A percentile compares a stretch with the other conserved stretches of the same genome.
Conservation (phyloP, 2,329 filamentous ascomycete species). For the Cladosporium cucumerinum region DNA sequence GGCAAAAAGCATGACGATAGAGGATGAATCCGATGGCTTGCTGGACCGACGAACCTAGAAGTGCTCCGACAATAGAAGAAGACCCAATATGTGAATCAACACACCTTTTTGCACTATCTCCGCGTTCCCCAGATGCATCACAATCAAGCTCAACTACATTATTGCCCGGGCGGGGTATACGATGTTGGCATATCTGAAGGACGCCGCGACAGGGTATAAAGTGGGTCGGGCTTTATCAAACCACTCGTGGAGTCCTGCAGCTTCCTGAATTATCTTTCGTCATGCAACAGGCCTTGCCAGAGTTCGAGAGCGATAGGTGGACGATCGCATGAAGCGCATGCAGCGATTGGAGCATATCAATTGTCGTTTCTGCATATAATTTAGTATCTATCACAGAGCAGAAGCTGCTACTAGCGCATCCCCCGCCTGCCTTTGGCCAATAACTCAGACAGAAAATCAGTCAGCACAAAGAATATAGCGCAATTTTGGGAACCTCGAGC, state of each 20-base stretch:
- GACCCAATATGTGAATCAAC: neutral
- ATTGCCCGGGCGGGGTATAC: neutral
- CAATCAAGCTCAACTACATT: neutral
- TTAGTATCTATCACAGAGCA: no score
- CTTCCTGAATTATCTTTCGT: neutral
- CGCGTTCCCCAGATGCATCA: neutral
- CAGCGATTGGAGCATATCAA: no score
- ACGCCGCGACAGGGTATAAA: constrained; percentile 5
- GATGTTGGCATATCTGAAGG: constrained; percentile 4
- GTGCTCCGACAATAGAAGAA: neutral
- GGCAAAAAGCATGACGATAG: neutral
- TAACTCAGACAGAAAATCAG: no score
- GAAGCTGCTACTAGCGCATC: no score
- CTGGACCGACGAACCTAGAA: neutral
- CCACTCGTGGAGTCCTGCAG: neutral
- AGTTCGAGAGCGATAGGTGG: neutral
- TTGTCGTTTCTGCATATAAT: no score
- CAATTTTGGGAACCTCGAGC: no score
- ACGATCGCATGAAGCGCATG: no score
- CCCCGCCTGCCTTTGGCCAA: no score
- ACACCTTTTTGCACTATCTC: neutral
- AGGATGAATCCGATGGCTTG: neutral
- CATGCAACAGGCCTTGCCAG: neutral
- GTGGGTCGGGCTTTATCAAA: constrained; percentile 6
- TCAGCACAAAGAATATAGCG: no score